Evolutionary conservation across 75 land plant genomes (phyloP), one percentile per base, ranked within the genome.

Genomic region (Azolla pinnata): DNA sequence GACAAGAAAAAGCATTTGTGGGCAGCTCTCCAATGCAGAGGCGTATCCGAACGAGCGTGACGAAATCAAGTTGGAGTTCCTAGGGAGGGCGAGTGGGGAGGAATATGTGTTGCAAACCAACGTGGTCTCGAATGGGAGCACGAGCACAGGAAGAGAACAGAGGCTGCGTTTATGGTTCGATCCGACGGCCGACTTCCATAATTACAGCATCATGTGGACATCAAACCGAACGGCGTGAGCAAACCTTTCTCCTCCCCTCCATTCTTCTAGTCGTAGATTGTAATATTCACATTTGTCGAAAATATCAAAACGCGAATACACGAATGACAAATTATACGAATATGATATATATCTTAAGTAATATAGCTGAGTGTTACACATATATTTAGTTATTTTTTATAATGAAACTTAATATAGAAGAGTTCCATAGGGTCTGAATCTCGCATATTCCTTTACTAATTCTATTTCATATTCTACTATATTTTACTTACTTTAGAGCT

Each of bases 61-160:
- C 44, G 93, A 88, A 57, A 62, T 88, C 0, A 88, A 87, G 45
- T 79, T 87, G 1, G 92, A 87, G 79, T 81, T 87, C 52, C 59
- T 69, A 26, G 72, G 72, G 12, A 56, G 47, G 28, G 33, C 47
- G 18, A 50, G 59, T 20, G 72, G 82, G 4, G 72, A 68, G 38
- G 60, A 73, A 9, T 81, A 80, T 74, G 59, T 62, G 1, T 38
- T 87, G 8, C 91, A 87, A 64, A 87, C 91, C 17, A 88, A 88
- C 57, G 71, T 88, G 23, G 79, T 72, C 60, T 62, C 68, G 4
- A 73, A 73, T 53, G 85, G 85, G 31, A 81, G 82, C 57, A 80
- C 74, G 4, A 81, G 76, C 29, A 64, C 44, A 9, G 80, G 81
- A 74, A 23, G 72, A 35, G 29, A 60, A 65, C 34, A 70, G 72